Base-by-base conservation (phyloP, 1,139 yeast species). In the Taphrina wiesneri region DNA sequence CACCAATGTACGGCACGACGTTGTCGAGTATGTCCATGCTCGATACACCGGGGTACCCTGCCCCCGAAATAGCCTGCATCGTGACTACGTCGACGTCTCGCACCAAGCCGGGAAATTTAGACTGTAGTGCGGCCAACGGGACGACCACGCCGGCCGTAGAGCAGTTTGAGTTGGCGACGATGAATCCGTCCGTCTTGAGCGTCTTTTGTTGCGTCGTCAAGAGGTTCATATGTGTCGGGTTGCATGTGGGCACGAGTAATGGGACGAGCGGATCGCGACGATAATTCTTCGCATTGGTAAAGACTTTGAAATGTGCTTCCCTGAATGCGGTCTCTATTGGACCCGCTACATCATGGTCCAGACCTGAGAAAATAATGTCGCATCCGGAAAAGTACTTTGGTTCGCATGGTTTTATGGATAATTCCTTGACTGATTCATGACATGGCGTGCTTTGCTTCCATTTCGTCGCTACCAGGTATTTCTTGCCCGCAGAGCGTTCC, bases 91-190 rank as follows among this genome's bases (percentile, higher is more conserved):
- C 87, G 73, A 92, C 83, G 36, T 87, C 83, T 69, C 90, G 92
- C 69, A 93, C 84, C 19, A 63, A 97, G 96, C 57, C 64, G 60
- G 99, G 99, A 74, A 88, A 92, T 67, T 81, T 78, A 67, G 91
- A 96, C 59, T 88, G 90, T 73, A 93, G 82, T 19, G 99, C 99
- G 76, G 90, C 90, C 76, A 93, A 82, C 54, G 99, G 99, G 13
- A 97, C 97, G 45, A 93, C 99, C 70, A 93, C 82, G 62, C 98
- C 98, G 13, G 98, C 99, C 56, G 99, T 93, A 54, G 98, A 91
- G 80, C 99, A 93, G 82, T 93, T 93, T 68, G 98, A 92, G 75
- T 93, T 93, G 80, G 99, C 93, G 62, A 93, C 86, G 73, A 90
- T 87, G 78, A 84, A 89, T 49, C 99, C 99, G 73, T 81, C 85